Percentiles rank a stretch among this genome's conserved stretches.
Evolutionary conservation across 1,284 basidiomycete species (phyloP).

Genomic region (Trichosporon coremiiforme): DNA sequence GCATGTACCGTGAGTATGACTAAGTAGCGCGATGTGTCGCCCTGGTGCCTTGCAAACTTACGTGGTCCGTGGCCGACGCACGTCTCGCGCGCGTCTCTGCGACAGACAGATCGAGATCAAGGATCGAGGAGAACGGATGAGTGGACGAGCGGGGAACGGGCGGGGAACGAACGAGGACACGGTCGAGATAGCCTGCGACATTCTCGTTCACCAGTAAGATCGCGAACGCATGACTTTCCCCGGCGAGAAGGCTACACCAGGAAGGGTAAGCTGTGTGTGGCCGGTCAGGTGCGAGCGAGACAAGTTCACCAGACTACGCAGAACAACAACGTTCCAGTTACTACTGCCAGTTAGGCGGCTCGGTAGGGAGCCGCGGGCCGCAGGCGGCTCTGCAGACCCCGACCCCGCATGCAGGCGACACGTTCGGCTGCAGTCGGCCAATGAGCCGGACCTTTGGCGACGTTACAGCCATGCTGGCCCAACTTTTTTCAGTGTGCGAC

Average conservation of each 20-base stretch:
- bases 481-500: background rate
- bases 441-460: background rate
- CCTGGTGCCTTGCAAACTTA: slow-evolving; percentile 7
- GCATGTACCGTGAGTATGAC: background rate
- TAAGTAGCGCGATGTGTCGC: slow-evolving; percentile 1
- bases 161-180: background rate
- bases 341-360: background rate
- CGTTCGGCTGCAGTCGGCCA: slow-evolving; percentile 15
- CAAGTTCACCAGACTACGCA: background rate
- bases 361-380: background rate
- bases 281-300: background rate
- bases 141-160: background rate
- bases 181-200: background rate
- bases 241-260: background rate
- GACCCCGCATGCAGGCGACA: background rate
- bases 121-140: background rate
- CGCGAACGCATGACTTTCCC: background rate
- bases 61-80: too few species aligned
- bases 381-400: background rate
- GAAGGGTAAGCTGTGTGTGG: background rate
- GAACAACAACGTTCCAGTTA: background rate
- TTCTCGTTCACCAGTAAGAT: background rate
- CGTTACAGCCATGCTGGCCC: background rate
- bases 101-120: background rate
- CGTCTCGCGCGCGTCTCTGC: background rate